Conservation (phyloP, 306 rosid genomes). For the Albizia julibrissin region DNA sequence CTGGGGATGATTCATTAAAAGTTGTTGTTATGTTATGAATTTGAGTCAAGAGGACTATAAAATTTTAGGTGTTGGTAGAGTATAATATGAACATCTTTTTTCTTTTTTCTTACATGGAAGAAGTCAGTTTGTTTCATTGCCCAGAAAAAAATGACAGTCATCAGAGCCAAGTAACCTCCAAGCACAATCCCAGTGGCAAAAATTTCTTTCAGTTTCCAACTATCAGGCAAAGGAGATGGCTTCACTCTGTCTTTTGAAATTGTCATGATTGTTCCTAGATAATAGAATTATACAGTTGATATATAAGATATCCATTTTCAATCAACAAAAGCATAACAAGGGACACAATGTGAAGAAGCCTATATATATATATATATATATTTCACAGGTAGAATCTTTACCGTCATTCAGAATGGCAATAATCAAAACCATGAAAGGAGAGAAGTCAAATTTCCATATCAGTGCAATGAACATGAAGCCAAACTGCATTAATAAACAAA, state of each 20-base stretch:
- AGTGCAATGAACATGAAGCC: constrained; percentile 95
- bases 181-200: constrained; percentile 87
- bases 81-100: background rate
- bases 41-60: constrained; percentile 7
- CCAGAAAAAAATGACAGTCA: constrained; percentile 98
- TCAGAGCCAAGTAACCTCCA: constrained; percentile 92
- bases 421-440: constrained; percentile 98
- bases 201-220: constrained; percentile 95
- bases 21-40: constrained; percentile 2
- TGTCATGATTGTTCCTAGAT: constrained; percentile 91
- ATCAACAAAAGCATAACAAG: background rate
- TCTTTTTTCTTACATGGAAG: constrained; percentile 63
- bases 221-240: constrained; percentile 98
- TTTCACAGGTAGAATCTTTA: constrained; percentile 35
- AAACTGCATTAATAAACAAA: constrained; percentile 63
- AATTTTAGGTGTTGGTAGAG: background rate
- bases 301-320: constrained; percentile 27
- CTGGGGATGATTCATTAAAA: constrained; percentile 41
- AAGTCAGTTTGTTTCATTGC: constrained; percentile 65
- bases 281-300: constrained; percentile 9
- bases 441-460: constrained; percentile 96
- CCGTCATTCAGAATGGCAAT: constrained; percentile 97
- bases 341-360: background rate
- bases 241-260: constrained; percentile 97
- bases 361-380: background rate